These are phyloP conservation scores for Corymbia citriodora DNA, from an alignment of 441 rosid species.

Conservation along the genomic window DNA sequence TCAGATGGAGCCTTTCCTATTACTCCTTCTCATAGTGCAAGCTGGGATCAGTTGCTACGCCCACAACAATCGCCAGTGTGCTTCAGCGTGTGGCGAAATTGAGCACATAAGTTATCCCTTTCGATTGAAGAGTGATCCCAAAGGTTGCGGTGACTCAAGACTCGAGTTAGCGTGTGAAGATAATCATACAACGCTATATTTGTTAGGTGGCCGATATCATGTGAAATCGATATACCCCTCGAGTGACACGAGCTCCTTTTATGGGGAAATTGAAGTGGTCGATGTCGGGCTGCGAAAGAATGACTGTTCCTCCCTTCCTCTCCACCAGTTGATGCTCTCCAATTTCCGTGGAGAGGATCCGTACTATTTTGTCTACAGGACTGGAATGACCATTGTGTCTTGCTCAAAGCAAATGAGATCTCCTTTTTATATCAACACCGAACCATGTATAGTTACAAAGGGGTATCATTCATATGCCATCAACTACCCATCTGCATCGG, in stretches of 20 bases:
- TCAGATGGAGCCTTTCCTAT: too few relatives aligned
- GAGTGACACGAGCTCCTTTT: accelerated
- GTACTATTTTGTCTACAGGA: too few relatives aligned
- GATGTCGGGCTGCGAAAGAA: not conserved
- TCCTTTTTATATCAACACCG: not conserved
- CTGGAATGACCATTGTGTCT: not conserved
- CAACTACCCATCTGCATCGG: too few relatives aligned
- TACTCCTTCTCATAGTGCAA: too few relatives aligned
- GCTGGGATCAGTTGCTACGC: too few relatives aligned
- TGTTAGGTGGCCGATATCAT: accelerated
- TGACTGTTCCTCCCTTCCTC: not conserved
- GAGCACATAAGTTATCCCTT: accelerated
- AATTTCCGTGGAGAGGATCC: too few relatives aligned
- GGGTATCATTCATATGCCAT: not conserved
- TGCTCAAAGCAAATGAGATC: not conserved
- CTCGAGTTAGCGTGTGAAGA: too few relatives aligned
- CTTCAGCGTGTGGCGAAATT: accelerated
- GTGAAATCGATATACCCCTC: too few relatives aligned
- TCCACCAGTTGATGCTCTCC: accelerated
- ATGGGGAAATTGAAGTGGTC: accelerated
- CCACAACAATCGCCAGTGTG: accelerated
- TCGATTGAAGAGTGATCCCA: accelerated
- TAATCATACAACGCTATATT: too few relatives aligned
- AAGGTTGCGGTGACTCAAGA: accelerated
- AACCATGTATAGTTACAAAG: too few relatives aligned